A percentile compares a stretch with the other conserved stretches of the same genome.
phyloP scores from a whole-genome alignment of 768 basidiomycete species.

The Lactarius tabidus region DNA sequence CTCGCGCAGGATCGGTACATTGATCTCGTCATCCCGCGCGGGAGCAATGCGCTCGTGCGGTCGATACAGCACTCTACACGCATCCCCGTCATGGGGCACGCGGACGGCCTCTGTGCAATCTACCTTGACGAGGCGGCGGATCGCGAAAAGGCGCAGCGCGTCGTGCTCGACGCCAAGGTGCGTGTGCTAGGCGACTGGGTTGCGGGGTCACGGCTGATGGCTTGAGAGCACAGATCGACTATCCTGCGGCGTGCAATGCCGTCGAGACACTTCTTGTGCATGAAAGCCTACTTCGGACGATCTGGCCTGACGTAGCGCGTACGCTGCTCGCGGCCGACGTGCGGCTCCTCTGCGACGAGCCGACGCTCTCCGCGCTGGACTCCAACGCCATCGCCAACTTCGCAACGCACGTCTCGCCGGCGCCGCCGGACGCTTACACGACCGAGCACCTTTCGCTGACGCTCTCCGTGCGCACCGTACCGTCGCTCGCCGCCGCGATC shows the following conservation, averaged over 20 bases:
- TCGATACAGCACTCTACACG: constrained; percentile 86
- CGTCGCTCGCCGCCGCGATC: constrained; percentile 71
- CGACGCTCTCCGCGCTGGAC: constrained; percentile 55
- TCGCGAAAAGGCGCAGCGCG: constrained; percentile 69
- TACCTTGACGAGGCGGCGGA: constrained; percentile 84
- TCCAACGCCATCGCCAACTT: constrained; percentile 36
- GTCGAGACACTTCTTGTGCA: constrained; percentile 88
- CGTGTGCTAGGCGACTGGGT: too few relatives aligned
- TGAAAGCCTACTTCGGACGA: constrained; percentile 55
- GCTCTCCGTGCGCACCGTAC: constrained; percentile 72
- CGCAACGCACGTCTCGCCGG: constrained; percentile 45
- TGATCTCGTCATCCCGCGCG: constrained; percentile 94
- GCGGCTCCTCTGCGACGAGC: constrained; percentile 72
- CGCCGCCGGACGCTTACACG: constrained; percentile 62
- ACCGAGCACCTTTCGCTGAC: constrained; percentile 88
- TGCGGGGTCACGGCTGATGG: not conserved
- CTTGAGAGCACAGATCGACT: constrained; percentile 58
- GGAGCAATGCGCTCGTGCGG: constrained; percentile 84
- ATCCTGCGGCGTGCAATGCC: constrained; percentile 94
- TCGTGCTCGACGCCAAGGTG: constrained; percentile 84
- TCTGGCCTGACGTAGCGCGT: constrained; percentile 79
- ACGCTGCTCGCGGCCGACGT: constrained; percentile 42
- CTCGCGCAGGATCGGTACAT: constrained; percentile 88
- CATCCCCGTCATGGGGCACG: constrained; percentile 99
- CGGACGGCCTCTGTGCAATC: constrained; percentile 90